Evolutionary conservation across 2,329 filamentous ascomycete genomes (phyloP), one percentile per base, ranked within the genome.

Genomic region (Chaetomiaceae sp.): DNA sequence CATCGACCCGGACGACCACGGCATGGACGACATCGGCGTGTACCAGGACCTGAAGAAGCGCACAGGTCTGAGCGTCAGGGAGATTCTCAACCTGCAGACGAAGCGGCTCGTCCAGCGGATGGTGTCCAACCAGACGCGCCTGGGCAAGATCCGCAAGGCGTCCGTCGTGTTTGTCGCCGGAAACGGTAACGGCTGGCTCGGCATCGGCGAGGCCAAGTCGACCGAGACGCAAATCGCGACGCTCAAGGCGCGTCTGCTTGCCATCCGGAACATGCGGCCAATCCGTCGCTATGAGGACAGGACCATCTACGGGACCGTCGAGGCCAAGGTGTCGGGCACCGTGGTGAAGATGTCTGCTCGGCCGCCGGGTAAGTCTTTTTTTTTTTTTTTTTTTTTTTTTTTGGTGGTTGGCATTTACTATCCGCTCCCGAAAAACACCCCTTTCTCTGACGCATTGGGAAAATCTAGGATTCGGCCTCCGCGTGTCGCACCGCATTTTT

Each of bases 201-300:
- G 94, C 10, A 78, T 97, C 55, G 94, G 94, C 52, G 87, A 92
- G 71, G 91, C 89, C 62, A 99, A 97, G 77, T 86, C 87, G 9
- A 82, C 85, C 25, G 90, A 96, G 70, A 65, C 75, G 1, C 73
- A 77, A 29, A 82, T 88, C 54, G 89, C 89, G 0, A 69, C 73
- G 34, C 73, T 78, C 58, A 90, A 95, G 73, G 87, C 90, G 40
- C 82, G 81, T 70, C 82, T 90, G 73, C 78, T 86, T 59, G 92
- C 94, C 21, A 88, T 97, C 62, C 79, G 87, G 65, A 96, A 94
- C 75, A 90, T 99, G 89, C 82, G 84, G 74, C 91, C 94, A n/a
- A 83, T 99, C 51, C 82, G 84, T 45, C 79, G 92, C 53, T 99
- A 97, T 67, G 94, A 99, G 76, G 80, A 90, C 64, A 79, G 94